Base-by-base conservation (phyloP, 208 protist species). In the Angomonas desouzai region DNA sequence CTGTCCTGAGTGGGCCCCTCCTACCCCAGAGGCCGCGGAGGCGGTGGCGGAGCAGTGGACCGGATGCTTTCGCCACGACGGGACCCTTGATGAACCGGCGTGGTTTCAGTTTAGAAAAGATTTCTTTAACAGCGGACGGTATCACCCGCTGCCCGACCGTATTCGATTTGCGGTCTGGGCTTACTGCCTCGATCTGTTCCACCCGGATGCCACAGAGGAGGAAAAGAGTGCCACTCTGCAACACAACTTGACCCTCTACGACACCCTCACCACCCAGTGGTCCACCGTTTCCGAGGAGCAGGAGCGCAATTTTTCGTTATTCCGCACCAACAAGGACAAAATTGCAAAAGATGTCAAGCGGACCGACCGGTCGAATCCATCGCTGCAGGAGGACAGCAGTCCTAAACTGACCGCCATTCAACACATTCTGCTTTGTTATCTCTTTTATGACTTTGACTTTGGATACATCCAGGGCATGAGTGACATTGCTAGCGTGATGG, bases 391-490 rank as follows among this genome's bases (percentile, higher is more conserved):
- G 3, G 79, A 84, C 18, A 62, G 75, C 7, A 66, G 77, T 9
- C 58, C 66, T 32, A 82, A 80, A 51, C 75, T 93, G 48, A 40
- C 45, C n/a, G 58, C 66, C 32, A 53, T 97, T 36, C 73, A 67
- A n/a, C 51, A 88, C 55, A 70, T 96, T 1, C 76, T 97, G 23
- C 72, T 96, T 57, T 80, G 85, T 6, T 82, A 96, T 67, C 76
- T 81, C 25, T 86, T 96, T 73, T 81, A 83, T 48, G 91, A 97
- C 71, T 93, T 96, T 77, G 93, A 97, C 55, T 69, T 94, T n/a
- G 85, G 87, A 47, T 97, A 97, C 76, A 87, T 78, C 33, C 89
- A 96, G 56, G 87, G 87, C 28, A 96, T 97, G 93, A 90, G 80
- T 55, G 93, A 97, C 62, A 66, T 96, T 0, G 74, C 87, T 1